Conservation (phyloP, 306 rosid species). For the Hippophae tibetana region DNA sequence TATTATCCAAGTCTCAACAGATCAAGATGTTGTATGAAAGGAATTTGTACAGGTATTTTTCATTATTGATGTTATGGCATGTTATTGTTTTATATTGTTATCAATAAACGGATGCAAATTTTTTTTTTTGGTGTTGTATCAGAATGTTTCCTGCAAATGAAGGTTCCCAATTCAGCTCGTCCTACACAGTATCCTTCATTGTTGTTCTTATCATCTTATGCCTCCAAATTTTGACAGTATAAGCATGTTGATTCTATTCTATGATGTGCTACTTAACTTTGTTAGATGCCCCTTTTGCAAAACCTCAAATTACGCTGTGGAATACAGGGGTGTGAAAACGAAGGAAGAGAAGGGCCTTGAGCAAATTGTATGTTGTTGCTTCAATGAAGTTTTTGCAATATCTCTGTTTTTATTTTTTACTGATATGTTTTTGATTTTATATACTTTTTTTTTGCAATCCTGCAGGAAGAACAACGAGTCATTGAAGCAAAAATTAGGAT, state of each 20-base stretch:
- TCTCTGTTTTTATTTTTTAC: conserved; percentile 10
- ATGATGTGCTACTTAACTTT: conserved; percentile 48
- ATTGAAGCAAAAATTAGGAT: conserved; percentile 98
- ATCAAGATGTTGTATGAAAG: conserved; percentile 96
- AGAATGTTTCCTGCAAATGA: conserved; percentile 99
- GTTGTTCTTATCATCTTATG: conserved; percentile 11
- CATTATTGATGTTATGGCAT: neutral
- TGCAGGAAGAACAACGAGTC: conserved; percentile 95
- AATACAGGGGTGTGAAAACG: conserved; percentile 86
- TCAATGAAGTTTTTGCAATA: conserved; percentile 5
- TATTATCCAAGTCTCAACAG: conserved; percentile 97
- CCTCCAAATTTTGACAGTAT: conserved; percentile 7
- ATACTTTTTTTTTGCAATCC: conserved; percentile 13
- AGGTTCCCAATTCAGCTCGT: conserved; percentile 95
- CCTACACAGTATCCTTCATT: conserved; percentile 92
- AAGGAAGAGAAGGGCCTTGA: conserved; percentile 92
- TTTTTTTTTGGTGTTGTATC: conserved; percentile 30
- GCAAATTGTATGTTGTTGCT: conserved; percentile 61
- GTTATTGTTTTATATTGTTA: conserved; percentile 2
- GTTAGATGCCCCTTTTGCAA: conserved; percentile 92
- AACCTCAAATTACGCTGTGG: conserved; percentile 89
- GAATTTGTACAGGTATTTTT: conserved; percentile 84
- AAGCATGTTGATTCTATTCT: neutral
- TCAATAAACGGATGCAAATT: conserved; percentile 15
- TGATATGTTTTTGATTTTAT: neutral